These are phyloP conservation scores for Gymnopilus dilepis DNA, from an alignment of 768 basidiomycete genomes.

Conservation along the genomic window DNA sequence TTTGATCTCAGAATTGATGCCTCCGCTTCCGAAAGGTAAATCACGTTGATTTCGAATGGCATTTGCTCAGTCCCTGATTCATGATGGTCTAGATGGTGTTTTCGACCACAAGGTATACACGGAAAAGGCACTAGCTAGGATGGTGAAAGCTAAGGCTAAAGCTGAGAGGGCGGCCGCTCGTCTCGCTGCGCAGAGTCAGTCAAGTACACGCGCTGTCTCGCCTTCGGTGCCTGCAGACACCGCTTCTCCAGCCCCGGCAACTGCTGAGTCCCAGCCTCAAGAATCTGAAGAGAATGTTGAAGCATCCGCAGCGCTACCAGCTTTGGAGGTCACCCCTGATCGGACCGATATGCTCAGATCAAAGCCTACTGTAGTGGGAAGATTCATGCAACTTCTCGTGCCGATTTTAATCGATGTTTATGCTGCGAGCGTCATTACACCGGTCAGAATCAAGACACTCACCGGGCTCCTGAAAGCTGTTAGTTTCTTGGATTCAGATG, in stretches of 20 bases:
- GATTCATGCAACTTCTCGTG: slow-evolving; percentile 87
- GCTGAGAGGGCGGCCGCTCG: slow-evolving; percentile 78
- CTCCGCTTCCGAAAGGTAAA: slow-evolving; percentile 89
- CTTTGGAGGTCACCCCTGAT: slow-evolving; percentile 47
- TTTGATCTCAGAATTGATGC: slow-evolving; percentile 89
- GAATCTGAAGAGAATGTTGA: slow-evolving; percentile 46
- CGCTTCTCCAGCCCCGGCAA: slow-evolving; percentile 29
- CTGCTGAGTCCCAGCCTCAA: slow-evolving; percentile 37
- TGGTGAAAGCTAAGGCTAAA: slow-evolving; percentile 84
- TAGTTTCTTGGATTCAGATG: slow-evolving; percentile 82
- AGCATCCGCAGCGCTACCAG: slow-evolving; percentile 35
- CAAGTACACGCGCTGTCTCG: slow-evolving; percentile 20
- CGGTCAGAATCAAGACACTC: slow-evolving; percentile 88
- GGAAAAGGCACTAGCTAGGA: slow-evolving; percentile 78
- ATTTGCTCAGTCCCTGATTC: slow-evolving; percentile 9
- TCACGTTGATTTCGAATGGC: not conserved
- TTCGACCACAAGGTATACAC: slow-evolving; percentile 93
- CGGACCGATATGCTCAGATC: slow-evolving; percentile 79
- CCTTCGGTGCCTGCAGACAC: slow-evolving; percentile 33
- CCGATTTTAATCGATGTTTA: slow-evolving; percentile 99
- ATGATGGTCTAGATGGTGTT: slow-evolving; percentile 74
- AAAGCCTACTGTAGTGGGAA: slow-evolving; percentile 75
- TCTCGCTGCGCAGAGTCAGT: slow-evolving; percentile 46
- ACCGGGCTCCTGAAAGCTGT: slow-evolving; percentile 90
- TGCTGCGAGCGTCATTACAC: slow-evolving; percentile 91